Percentiles rank a stretch among this genome's conserved stretches.
Evolutionary conservation across 2,329 filamentous ascomycete species (phyloP).

Genomic region (Sporothrix schenckii): DNA sequence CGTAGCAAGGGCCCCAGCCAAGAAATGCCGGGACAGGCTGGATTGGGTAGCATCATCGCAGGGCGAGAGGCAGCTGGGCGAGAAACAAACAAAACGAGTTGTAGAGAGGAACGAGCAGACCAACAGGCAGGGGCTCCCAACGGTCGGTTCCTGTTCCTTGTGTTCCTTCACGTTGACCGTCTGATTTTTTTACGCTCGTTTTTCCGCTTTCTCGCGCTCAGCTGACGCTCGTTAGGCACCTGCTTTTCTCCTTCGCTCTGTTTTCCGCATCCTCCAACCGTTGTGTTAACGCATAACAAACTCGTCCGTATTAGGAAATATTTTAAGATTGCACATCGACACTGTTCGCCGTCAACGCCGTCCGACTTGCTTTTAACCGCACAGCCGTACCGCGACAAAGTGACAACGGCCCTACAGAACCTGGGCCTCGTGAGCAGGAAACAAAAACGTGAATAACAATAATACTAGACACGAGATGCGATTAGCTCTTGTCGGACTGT

Average conservation of each 20-base stretch:
- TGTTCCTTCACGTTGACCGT: neutral
- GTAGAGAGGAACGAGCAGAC: too few species aligned
- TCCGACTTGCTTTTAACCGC: constrained; percentile 40
- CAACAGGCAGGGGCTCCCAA: neutral
- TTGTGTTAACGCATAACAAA: constrained; percentile 48
- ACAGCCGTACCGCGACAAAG: constrained; percentile 35
- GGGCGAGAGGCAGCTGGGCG: neutral
- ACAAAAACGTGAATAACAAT: neutral
- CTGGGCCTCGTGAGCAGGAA: neutral
- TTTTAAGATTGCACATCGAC: constrained; percentile 36
- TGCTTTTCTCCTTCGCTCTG: neutral
- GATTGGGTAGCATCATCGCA: neutral
- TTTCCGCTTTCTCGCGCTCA: neutral
- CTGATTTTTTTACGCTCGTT: neutral
- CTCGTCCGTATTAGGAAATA: constrained; percentile 51
- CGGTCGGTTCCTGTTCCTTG: constrained; percentile 10
- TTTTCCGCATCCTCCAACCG: neutral
- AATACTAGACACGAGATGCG: neutral
- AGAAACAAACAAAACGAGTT: neutral
- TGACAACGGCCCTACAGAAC: neutral
- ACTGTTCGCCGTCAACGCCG: neutral
- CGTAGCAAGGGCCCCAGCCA: constrained; percentile 13
- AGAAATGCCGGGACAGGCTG: constrained; percentile 1
- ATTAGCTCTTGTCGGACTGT: neutral
- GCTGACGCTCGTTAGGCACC: neutral